Percentiles rank a stretch among this genome's conserved stretches.
phyloP scores from a whole-genome alignment of 2,329 filamentous ascomycete genomes.

The Colletotrichum sp. region DNA sequence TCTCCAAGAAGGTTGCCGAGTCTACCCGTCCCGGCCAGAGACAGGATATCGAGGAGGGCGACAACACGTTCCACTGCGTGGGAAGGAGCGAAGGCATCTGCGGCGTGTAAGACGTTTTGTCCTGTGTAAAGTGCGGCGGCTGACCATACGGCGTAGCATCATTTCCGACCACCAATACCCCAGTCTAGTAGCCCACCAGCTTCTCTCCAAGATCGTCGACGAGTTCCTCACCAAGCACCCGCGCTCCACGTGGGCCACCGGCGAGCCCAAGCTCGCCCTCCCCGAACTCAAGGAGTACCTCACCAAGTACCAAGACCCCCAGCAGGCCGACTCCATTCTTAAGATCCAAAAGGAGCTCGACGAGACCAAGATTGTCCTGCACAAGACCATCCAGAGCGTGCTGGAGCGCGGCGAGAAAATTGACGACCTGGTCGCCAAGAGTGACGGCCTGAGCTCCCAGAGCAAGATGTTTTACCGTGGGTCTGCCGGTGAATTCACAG shows the following conservation, averaged over 20 bases:
- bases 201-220: constrained; percentile 81
- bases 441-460: constrained; percentile 85
- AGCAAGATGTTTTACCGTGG: constrained; percentile 98
- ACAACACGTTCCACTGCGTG: constrained; percentile 81
- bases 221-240: constrained; percentile 84
- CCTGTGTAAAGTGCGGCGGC: background rate
- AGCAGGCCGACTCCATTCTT: constrained; percentile 88
- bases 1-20: constrained; percentile 87
- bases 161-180: constrained; percentile 81
- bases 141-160: constrained; percentile 43
- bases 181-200: constrained; percentile 80
- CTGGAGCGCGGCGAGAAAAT: constrained; percentile 96
- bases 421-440: constrained; percentile 91
- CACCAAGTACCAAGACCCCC: constrained; percentile 79
- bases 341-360: constrained; percentile 97
- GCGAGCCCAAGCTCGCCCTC: constrained; percentile 62
- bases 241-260: constrained; percentile 66
- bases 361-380: constrained; percentile 95
- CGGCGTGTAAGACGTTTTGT: constrained; percentile 53
- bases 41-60: constrained; percentile 85
- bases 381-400: constrained; percentile 93
- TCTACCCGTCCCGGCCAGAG: constrained; percentile 80
- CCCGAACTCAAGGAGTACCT: constrained; percentile 81
- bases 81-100: constrained; percentile 75
- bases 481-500: constrained; percentile 26